phyloP scores from a whole-genome alignment of 495 filamentous ascomycete species.

The Trichoderma orchidacearum region DNA sequence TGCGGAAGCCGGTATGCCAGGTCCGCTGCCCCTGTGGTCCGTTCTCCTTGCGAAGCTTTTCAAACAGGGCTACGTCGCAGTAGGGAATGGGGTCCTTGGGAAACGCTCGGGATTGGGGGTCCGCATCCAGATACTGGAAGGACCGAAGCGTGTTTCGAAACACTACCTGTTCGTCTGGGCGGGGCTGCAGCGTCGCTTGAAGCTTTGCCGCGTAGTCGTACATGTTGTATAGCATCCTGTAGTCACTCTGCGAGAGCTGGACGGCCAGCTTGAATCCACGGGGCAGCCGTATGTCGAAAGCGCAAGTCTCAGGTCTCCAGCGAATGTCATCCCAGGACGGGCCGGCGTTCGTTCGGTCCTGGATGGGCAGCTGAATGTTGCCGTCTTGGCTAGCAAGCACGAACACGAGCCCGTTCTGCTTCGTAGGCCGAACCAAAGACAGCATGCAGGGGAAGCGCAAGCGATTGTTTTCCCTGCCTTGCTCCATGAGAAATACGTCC shows the following conservation, averaged over 20 bases:
- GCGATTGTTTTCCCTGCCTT: conserved; percentile 46
- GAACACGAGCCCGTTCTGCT: conserved; percentile 50
- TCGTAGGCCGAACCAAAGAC: conserved; percentile 55
- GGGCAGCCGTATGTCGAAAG: conserved; percentile 50
- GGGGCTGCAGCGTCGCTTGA: conserved; percentile 49
- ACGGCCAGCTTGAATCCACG: conserved; percentile 55
- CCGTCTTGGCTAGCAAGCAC: conserved; percentile 65
- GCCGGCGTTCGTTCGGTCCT: conserved; percentile 47
- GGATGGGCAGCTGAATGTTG: conserved; percentile 60
- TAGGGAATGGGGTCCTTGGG: conserved; percentile 55
- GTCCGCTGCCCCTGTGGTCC: conserved; percentile 54
- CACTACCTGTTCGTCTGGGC: conserved; percentile 48
- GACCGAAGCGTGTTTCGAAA: conserved; percentile 50
- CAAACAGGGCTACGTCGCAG: conserved; percentile 61
- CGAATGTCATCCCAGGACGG: conserved; percentile 66
- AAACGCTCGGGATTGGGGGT: conserved; percentile 48
- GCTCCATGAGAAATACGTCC: conserved; percentile 54
- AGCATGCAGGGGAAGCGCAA: conserved; percentile 58
- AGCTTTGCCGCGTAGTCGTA: conserved; percentile 67
- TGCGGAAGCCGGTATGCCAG: conserved; percentile 61
- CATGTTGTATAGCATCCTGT: conserved; percentile 62
- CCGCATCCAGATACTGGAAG: conserved; percentile 65
- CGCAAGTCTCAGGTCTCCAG: conserved; percentile 52
- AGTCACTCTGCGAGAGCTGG: conserved; percentile 58
- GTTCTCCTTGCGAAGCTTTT: conserved; percentile 43